Conservation (phyloP, 306 rosid species). For the Medicago ruthenica region DNA sequence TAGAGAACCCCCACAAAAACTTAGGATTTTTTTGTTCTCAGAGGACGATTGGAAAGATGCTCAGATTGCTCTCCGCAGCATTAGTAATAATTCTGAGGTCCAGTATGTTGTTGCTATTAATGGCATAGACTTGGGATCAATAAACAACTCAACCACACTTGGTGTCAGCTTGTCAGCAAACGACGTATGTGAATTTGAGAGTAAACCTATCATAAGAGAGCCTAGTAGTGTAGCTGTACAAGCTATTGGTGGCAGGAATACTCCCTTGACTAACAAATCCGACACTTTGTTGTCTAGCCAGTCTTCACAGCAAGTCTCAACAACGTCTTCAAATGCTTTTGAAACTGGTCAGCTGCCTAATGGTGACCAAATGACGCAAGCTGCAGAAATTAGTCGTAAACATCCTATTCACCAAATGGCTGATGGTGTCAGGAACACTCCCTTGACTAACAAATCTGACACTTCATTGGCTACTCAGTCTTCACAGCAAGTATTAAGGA, state of each 20-base stretch:
- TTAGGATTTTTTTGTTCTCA: conserved; percentile 77
- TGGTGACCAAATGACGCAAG: conserved; percentile 52
- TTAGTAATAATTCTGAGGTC: conserved; percentile 64
- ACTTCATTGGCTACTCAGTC: too few relatives aligned
- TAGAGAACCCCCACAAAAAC: conserved; percentile 58
- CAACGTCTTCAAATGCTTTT: conserved; percentile 51
- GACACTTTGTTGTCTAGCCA: conserved; percentile 46
- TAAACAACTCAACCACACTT: conserved; percentile 60
- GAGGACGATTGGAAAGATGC: conserved; percentile 70
- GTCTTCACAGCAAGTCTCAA: conserved; percentile 51
- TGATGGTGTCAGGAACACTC: too few relatives aligned
- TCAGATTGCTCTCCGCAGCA: conserved; percentile 55
- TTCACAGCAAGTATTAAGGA: too few relatives aligned
- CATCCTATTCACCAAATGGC: conserved; percentile 23
- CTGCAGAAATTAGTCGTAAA: conserved; percentile 53
- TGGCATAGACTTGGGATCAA: conserved; percentile 72
- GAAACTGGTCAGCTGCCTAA: conserved; percentile 45
- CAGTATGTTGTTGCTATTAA: conserved; percentile 82
- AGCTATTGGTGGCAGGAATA: conserved; percentile 44
- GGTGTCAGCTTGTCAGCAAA: conserved; percentile 57
- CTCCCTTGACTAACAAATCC: conserved; percentile 44
- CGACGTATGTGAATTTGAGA: conserved; percentile 56
- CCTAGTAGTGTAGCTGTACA: conserved; percentile 47
- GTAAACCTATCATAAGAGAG: conserved; percentile 54
- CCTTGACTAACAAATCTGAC: too few relatives aligned